Conservation (phyloP, 116 monocot species). For the Papilionanthe hybrid region DNA sequence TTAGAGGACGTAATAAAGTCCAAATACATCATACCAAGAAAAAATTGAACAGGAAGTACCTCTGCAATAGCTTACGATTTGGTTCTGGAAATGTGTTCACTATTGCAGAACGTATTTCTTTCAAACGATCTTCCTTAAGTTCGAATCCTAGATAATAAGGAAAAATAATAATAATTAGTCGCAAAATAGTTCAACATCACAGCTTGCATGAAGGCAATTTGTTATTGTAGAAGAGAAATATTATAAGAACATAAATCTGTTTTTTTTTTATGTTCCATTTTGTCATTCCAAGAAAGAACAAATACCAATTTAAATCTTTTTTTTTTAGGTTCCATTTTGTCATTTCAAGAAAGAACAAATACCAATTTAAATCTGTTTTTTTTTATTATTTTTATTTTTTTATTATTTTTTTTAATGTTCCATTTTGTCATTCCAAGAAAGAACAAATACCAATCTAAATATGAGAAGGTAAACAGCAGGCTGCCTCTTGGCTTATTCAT, state of each 20-base stretch:
- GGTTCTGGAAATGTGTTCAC: slow-evolving; percentile 96
- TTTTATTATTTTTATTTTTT: too few relatives aligned
- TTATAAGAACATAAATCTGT: not conserved
- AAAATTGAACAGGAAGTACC: slow-evolving; percentile 33
- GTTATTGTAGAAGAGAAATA: not conserved
- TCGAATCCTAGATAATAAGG: slow-evolving; percentile 17
- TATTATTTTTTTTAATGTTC: not conserved
- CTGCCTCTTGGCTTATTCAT: not conserved
- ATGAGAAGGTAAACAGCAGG: not conserved
- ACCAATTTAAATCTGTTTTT: not conserved
- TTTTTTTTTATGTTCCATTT: not conserved
- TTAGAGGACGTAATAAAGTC: not conserved
- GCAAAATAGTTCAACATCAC: not conserved
- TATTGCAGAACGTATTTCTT: slow-evolving; percentile 90
- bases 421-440: not conserved
- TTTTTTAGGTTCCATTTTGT: too few relatives aligned
- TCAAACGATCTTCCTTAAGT: slow-evolving; percentile 66
- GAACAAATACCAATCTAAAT: not conserved
- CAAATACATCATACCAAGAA: not conserved
- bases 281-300: not conserved
- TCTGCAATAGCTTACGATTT: slow-evolving; percentile 87
- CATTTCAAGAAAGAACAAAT: not conserved
- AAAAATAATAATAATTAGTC: not conserved
- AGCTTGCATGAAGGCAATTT: not conserved
- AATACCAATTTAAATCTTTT: not conserved